Evolutionary conservation across 192 early-diverging fungal species (phyloP), one percentile per base, ranked within the genome.

Genomic region (Umbelopsis isabellina): DNA sequence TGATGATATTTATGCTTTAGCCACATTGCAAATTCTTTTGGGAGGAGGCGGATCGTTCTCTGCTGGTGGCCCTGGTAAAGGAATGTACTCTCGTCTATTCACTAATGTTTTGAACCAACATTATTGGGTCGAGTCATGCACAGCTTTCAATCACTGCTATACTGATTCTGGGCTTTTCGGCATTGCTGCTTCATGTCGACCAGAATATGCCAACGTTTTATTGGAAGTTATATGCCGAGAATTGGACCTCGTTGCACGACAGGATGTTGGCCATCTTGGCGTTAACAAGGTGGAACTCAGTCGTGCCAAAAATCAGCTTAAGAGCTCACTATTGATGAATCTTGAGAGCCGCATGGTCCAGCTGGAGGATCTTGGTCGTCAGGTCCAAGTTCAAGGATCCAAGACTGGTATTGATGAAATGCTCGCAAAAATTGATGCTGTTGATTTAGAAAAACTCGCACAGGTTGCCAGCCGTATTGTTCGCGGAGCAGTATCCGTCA

Each of bases 21-120:
- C 97, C 10, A 93, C 92, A 16, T 80, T 99, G 45, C 91, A 96
- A 66, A 87, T 92, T 66, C 82, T 99, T 37, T 85, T 99, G 76
- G 97, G 97, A 25, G 97, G 97, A 37, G 97, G 97, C 47, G 94
- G 95, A 6, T 94, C 93, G 1, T 99, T 99, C 76, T 94, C 92
- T 13, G 97, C 97, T 0, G 97, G 97, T 68, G 97, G 97, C 9
- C 97, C 97, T 1, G 95, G 97, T 4, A 97, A 99, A 82, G 97
- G 97, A 65, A 97, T 99, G 95, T 96, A 99, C 86, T 97, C 96
- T 49, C 88, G 96, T 4, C 85, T 99, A 35, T 99, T 96, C 77
- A 97, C 93, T 13, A 91, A 94, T 46, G 96, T 99, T 3, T 83
- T 99, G 37, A 97, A 97, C 77, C 92, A 94, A 71, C 89, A 94